These are phyloP conservation scores for Mortierella sp. DNA, from an alignment of 371 early-diverging fungal species.

Conservation along the genomic window DNA sequence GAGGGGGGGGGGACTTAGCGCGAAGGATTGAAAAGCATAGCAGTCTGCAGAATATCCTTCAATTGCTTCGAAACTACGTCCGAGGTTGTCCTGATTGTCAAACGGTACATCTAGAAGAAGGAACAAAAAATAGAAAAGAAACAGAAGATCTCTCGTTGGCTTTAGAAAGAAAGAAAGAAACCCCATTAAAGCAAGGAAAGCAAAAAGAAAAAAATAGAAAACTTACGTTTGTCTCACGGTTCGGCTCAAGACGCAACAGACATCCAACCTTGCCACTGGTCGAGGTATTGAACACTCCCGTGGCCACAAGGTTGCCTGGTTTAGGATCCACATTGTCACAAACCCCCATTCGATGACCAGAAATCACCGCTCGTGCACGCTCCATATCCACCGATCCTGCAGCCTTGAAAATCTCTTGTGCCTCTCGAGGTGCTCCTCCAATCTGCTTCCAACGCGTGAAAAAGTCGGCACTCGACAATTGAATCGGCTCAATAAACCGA, in stretches of 20 bases:
- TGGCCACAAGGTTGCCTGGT: conserved; percentile 88
- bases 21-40: conserved; percentile 25
- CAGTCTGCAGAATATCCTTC: conserved; percentile 44
- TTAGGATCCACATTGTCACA: conserved; percentile 90
- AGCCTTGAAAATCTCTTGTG: conserved; percentile 75
- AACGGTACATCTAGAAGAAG: conserved; percentile 81
- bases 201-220: conserved; percentile 5
- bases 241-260: conserved; percentile 90
- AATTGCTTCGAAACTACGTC: conserved; percentile 75
- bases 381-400: conserved; percentile 64
- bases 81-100: conserved; percentile 92
- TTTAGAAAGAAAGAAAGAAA: conserved; percentile 5
- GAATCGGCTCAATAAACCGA: conserved; percentile 90
- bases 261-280: conserved; percentile 91
- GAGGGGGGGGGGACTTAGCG: too few relatives aligned
- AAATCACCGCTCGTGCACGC: conserved; percentile 60
- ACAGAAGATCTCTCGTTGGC: not conserved
- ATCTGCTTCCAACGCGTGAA: conserved; percentile 96
- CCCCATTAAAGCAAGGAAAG: not conserved
- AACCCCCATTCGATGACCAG: conserved; percentile 76
- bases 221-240: conserved; percentile 87
- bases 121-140: not conserved
- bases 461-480: conserved; percentile 84
- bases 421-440: conserved; percentile 85
- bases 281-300: conserved; percentile 82